Conservation (phyloP, 169 alveolate species). For the Cryptosporidium meleagridis region DNA sequence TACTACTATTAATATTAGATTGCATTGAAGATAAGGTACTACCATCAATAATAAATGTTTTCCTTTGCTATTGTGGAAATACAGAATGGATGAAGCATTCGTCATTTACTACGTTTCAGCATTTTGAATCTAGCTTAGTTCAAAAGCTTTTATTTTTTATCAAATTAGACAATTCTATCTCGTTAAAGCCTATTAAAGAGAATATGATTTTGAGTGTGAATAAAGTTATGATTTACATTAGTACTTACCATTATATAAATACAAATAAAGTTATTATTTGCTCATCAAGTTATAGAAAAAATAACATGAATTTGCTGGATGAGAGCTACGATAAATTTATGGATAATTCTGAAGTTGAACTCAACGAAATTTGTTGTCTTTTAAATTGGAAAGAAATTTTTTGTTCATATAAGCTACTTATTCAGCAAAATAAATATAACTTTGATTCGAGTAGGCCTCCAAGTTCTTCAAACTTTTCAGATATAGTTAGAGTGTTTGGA, state of each 20-base stretch:
- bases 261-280: slow-evolving; percentile 4
- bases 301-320: slow-evolving; percentile 1
- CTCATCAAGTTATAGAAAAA: slow-evolving; percentile 18
- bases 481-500: slow-evolving; percentile 40
- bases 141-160: not conserved
- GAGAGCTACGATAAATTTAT: not conserved
- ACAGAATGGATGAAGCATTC: slow-evolving; percentile 14
- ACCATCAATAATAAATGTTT: slow-evolving; percentile 9
- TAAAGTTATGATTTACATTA: slow-evolving; percentile 14
- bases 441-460: not conserved
- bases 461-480: slow-evolving; percentile 5
- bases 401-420: slow-evolving; percentile 13
- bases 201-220: slow-evolving; percentile 10
- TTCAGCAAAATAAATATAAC: not conserved
- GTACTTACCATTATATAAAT: slow-evolving; percentile 15
- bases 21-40: slow-evolving; percentile 14
- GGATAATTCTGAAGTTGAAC: not conserved
- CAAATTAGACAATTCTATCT: not conserved
- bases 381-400: slow-evolving; percentile 15
- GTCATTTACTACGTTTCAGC: slow-evolving; percentile 38
- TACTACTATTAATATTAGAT: not conserved
- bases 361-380: slow-evolving; percentile 2
- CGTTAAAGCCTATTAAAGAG: slow-evolving; percentile 2
- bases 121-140: slow-evolving; percentile 21
- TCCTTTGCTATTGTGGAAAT: slow-evolving; percentile 5